Evolutionary conservation across 805 yeast genomes (phyloP), one percentile per base, ranked within the genome.

Genomic region (Hyphopichia homilentoma): DNA sequence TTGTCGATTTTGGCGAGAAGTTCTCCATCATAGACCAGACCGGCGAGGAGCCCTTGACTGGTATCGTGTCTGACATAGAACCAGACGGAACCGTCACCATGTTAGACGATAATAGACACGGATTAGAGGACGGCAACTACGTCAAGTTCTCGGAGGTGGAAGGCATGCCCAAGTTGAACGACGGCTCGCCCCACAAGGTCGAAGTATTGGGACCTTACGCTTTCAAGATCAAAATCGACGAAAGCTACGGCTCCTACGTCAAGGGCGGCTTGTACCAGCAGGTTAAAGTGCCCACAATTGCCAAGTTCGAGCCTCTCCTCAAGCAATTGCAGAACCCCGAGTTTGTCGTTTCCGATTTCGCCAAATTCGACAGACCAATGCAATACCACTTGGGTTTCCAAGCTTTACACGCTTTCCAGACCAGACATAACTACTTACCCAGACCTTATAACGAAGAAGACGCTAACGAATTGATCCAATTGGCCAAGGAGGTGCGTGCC

Each of bases 151-250:
- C 83, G 9, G 97, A 89, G 60, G 81, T 89, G 22, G 75, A 80
- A 51, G 97, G 97, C 24, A 68, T 87, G 52, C 79, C 74, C 7
- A 71, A 71, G 41, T 65, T 87, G 41, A 85, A 89, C 55, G 80
- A 79, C 45, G 95, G 90, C 4, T 62, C 73, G 35, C 73, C 87
- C 11, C 78, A 70, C 54, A 82, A 84, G 53, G 76, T 93, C 33
- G 82, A 79, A 52, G 97, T 88, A 2, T 69, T 84, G 39, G 98
- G 97, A 11, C 98, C 98, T n/a, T 88, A 76, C 54, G 94, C 97
- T 2, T 93, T 84, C 70, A 79, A 77, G 52, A 77, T 90, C 38
- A 72, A 77, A 34, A 67, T 76, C 36, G 75, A 73, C 41, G 65
- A 66, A 15, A 45, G 59, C 16, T 68, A 61, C 59, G 95, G 89